Evolutionary conservation across 1,284 basidiomycete genomes (phyloP), one percentile per base, ranked within the genome.

Genomic region (Rhodotorula sp.): DNA sequence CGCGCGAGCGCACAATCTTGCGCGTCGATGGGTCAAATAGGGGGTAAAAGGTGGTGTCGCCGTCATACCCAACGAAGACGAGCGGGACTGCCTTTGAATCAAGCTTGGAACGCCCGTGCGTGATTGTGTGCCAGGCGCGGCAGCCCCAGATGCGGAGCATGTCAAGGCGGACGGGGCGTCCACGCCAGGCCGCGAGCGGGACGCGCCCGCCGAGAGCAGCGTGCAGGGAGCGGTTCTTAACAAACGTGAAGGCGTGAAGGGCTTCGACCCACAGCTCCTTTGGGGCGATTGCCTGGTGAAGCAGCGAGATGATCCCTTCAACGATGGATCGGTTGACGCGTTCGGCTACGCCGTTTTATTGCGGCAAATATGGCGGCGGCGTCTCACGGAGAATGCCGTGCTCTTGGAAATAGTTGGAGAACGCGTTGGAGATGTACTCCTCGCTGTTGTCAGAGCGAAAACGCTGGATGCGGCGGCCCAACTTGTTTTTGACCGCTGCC

Each of bases 331-430:
- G 63, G 73, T 80, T 74, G n/a, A 73, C 21, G 62, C 81, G 61
- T 73, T 80, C 77, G 0, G 80, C 76, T 50, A 78, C 73, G 74
- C 83, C 70, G 73, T 82, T 84, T 69, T 77, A n/a, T 62, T 78
- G 71, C 5, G 81, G 81, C 2, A 81, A 79, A 66, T 84, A 79
- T 66, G 84, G 83, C 1, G 81, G 76, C 27, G 80, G 82, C 25
- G 81, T 76, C 56, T 81, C 72, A 32, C 74, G 78, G 34, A 66
- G 55, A 1, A 81, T 84, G 25, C 83, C 83, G 19, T 67, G 37
- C 0, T 56, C 34, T 15, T 71, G 69, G 4, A 83, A 79, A 48
- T 78, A 80, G 1, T 66, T 70, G 19, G 64, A 29, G 65, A 83
- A 81, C 12, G 67, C 76, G 8, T 75, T 72, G 3, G 67, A 72